Evolutionary conservation across 2,329 filamentous ascomycete genomes (phyloP), one percentile per base, ranked within the genome.

Genomic region (Hymenoscyphus salicellus): DNA sequence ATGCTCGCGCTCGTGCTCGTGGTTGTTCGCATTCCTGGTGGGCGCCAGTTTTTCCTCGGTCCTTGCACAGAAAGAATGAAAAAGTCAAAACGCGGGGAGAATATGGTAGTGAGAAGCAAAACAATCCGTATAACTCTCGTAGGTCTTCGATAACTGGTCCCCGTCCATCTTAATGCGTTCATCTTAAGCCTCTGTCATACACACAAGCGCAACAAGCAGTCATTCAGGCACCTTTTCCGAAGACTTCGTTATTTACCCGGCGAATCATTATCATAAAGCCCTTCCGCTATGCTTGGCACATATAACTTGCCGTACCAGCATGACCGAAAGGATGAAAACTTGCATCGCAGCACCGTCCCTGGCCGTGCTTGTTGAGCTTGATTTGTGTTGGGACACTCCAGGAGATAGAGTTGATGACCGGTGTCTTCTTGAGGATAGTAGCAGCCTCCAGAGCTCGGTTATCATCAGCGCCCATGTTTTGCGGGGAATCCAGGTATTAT

Each of bases 211-310:
- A 28, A 68, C 28, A 61, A 46, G 65, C 26, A 60, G 60, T 59
- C 65, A 66, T 66, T 70, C 65, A 70, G 67, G 65, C 65, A 65
- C 52, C 62, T 68, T 67, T 70, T 57, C 61, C 58, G 64, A 62
- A 38, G 38, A 23, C 43, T 59, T 41, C 33, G 58, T 49, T 60
- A 61, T 64, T 68, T 68, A 70, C 55, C 68, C 69, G 59, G 61
- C 68, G 65, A 70, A 70, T 68, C 56, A 62, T 55, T 63, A 32
- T 64, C 60, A 62, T 49, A 46, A 61, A 38, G 41, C 60, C 55
- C 41, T 26, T 41, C 17, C 16, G 33, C 17, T 32, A 65, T 61
- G 58, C 63, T 65, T 63, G 65, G 52, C 61, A 55, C 55, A 63
- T 33, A 61, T 66, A 65, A 66, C 60, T 57, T 66, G 62, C 60